Conservation (phyloP, 768 basidiomycete species). For the Gloeostereum incarnatum region DNA sequence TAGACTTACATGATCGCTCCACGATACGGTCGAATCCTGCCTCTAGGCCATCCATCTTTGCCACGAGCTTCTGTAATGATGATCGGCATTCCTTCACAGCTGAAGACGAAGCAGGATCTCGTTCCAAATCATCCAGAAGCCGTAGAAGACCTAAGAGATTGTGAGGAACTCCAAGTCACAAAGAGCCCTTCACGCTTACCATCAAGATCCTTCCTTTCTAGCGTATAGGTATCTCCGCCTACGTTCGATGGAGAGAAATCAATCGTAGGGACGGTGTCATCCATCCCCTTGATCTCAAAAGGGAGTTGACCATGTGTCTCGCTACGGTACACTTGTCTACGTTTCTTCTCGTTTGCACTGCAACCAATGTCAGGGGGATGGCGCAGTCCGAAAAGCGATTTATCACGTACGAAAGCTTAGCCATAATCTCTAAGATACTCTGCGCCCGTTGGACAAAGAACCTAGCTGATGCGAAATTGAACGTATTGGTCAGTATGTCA, state of each 20-base stretch:
- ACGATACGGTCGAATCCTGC: constrained; percentile 79
- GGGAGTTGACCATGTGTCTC: constrained; percentile 84
- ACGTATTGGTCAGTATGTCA: too few relatives aligned
- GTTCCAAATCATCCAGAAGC: constrained; percentile 58
- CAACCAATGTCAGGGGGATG: constrained; percentile 2
- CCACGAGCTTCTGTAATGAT: constrained; percentile 59
- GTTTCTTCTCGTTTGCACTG: constrained; percentile 70
- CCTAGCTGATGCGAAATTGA: constrained; percentile 32
- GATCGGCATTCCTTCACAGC: constrained; percentile 56
- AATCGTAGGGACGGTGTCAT: constrained; percentile 67
- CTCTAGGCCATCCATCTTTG: constrained; percentile 74
- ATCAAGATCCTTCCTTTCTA: constrained; percentile 69
- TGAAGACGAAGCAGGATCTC: constrained; percentile 34
- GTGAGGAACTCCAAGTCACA: constrained; percentile 7
- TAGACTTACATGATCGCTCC: constrained; percentile 64
- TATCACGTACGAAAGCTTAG: constrained; percentile 70
- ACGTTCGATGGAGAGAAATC: constrained; percentile 67
- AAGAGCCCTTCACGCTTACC: constrained; percentile 31
- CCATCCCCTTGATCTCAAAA: constrained; percentile 75
- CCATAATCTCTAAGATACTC: constrained; percentile 78
- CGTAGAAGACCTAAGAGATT: constrained; percentile 42
- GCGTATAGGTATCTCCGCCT: constrained; percentile 51
- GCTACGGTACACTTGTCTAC: constrained; percentile 76
- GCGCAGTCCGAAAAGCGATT: background rate
- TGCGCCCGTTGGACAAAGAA: constrained; percentile 80